Evolutionary conservation across 2,329 filamentous ascomycete species (phyloP).

Genomic region (Tolypocladium ophioglossoides): DNA sequence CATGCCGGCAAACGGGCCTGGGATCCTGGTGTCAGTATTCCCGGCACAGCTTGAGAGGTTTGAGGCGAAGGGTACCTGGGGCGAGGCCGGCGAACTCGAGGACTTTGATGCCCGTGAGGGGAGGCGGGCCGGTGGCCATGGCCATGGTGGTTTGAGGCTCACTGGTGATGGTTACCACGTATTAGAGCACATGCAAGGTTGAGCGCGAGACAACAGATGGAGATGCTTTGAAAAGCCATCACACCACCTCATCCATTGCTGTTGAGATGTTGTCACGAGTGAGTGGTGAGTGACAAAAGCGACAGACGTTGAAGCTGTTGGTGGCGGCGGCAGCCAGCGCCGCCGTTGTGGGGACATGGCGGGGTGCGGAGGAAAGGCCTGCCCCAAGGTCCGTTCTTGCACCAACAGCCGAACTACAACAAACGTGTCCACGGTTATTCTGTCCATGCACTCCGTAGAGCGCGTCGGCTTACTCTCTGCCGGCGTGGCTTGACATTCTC

Average conservation of each 20-base stretch:
- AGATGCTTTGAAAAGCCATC: background rate
- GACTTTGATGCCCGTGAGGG: constrained; percentile 42
- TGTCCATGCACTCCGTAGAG: too few relatives aligned
- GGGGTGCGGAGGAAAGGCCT: background rate
- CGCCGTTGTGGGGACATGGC: background rate
- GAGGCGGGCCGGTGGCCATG: constrained; percentile 12
- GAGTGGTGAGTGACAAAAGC: background rate
- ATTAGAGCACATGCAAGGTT: background rate
- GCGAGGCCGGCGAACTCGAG: constrained; percentile 52
- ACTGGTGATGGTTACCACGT: background rate
- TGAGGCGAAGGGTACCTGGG: constrained; percentile 35
- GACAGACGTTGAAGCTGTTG: background rate
- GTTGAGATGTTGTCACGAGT: background rate
- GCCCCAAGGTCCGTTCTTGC: background rate
- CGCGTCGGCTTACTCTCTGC: too few relatives aligned
- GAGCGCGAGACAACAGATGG: background rate
- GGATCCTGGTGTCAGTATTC: background rate
- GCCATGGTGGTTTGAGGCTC: background rate
- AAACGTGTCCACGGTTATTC: too few relatives aligned
- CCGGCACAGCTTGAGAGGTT: background rate
- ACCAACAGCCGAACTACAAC: too few relatives aligned
- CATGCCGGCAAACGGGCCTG: constrained; percentile 80
- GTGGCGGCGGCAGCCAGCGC: background rate
- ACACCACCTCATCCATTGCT: background rate
- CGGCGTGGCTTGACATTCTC: too few relatives aligned